Evolutionary conservation across 2,329 filamentous ascomycete genomes (phyloP), one percentile per base, ranked within the genome.

Genomic region (Phaeosphaeriaceae sp.): DNA sequence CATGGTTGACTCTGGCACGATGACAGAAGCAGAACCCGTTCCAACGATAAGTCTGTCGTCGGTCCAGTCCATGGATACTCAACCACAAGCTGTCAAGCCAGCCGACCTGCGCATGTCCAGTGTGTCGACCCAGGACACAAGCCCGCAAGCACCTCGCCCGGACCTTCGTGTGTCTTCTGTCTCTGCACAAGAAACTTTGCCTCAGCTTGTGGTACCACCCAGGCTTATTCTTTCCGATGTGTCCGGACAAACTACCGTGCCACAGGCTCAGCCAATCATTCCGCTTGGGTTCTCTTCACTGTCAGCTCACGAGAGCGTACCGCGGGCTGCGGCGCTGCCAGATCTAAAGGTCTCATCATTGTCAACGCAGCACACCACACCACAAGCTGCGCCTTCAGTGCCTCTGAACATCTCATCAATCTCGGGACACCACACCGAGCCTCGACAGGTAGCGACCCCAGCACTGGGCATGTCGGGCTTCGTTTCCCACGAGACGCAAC

Each of bases 1-100:
- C 24, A 88, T 88, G 85, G 83, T 88, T 30, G 86, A 89, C 71
- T 84, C 84, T 52, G 82, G 82, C 46, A 84, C 85, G 63, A 89
- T 89, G 86, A 89, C 87, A 8, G 87, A 89, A 52, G 81, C 84
- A 23, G 86, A 83, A 83, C 77, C 80, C 58, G 80, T 80, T 26
- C 73, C 77, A 52, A 63, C 63, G 22, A 63, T 69, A 17, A 55
- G 56, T 40, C 56, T 72, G 42, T 76, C 76, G 8, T 68, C 70
- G 7, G 61, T 79, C 23, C 65, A 66, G 28, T 69, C 66, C 21
- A 71, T 74, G 54, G 61, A 71, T 21, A 75, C 72, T 47, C 58
- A 63, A 35, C 65, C 69, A n/a, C 65, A 69, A 51, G 67, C 61
- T 32, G 59, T 69, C 47, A 44, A 30, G 21, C 58, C 60, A 44